Conservation (phyloP, 2,329 filamentous ascomycete genomes). For the Leptographium procerum region DNA sequence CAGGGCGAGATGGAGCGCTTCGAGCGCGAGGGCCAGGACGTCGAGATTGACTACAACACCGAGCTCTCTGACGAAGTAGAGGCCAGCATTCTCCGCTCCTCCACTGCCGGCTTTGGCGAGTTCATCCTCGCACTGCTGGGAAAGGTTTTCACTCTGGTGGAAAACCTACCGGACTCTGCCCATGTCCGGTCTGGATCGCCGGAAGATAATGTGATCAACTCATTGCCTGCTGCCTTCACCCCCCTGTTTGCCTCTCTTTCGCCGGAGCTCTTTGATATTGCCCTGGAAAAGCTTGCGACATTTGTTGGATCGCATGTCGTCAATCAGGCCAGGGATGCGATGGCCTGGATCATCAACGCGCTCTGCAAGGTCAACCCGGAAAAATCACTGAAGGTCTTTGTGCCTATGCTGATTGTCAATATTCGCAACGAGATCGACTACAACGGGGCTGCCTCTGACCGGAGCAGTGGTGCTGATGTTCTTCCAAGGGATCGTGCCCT, state of each 20-base stretch:
- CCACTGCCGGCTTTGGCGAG: slow-evolving; percentile 85
- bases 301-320: slow-evolving; percentile 93
- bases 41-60: slow-evolving; percentile 73
- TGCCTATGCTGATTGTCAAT: slow-evolving; percentile 80
- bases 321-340: slow-evolving; percentile 90
- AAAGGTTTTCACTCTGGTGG: slow-evolving; percentile 87
- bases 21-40: slow-evolving; percentile 73
- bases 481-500: slow-evolving; percentile 83
- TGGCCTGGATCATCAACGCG: slow-evolving; percentile 96
- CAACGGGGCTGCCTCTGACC: slow-evolving; percentile 88
- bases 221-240: slow-evolving; percentile 79
- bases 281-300: slow-evolving; percentile 79
- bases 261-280: slow-evolving; percentile 84
- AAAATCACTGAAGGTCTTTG: slow-evolving; percentile 80
- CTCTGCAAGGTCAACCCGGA: slow-evolving; percentile 92
- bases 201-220: slow-evolving; percentile 95
- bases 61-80: slow-evolving; percentile 81
- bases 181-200: slow-evolving; percentile 82
- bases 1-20: slow-evolving; percentile 88
- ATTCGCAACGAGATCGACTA: slow-evolving; percentile 96
- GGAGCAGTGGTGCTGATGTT: slow-evolving; percentile 87
- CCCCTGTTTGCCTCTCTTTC: slow-evolving; percentile 85
- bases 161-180: slow-evolving; percentile 87
- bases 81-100: slow-evolving; percentile 78
- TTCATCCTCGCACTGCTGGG: slow-evolving; percentile 85